These are phyloP conservation scores for Fusarium sp. DNA, from an alignment of 2,329 filamentous ascomycete species.

Conservation along the genomic window DNA sequence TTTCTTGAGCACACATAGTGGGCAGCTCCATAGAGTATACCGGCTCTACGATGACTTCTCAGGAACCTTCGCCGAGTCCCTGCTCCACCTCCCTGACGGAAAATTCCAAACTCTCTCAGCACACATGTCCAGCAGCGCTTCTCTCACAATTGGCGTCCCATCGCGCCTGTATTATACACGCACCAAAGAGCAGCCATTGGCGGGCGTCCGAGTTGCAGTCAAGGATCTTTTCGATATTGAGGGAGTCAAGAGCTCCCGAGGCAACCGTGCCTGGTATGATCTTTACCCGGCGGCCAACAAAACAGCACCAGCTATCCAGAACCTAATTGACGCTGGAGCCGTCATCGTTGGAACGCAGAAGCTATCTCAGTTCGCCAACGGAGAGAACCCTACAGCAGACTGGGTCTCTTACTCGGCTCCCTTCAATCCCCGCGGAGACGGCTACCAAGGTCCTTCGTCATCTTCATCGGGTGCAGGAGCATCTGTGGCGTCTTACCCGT, in stretches of 20 bases:
- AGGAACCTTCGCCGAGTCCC: neutral
- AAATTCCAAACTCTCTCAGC: neutral
- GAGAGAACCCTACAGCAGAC: neutral
- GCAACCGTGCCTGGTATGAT: slow-evolving; percentile 12
- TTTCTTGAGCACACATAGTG: neutral
- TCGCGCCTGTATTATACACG: neutral
- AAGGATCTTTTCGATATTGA: slow-evolving; percentile 27
- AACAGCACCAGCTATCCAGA: slow-evolving; percentile 11
- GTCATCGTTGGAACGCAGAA: slow-evolving; percentile 29
- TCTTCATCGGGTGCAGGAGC: slow-evolving; percentile 58
- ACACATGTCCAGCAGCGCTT: neutral
- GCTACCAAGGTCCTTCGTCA: slow-evolving; percentile 58
- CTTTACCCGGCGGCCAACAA: neutral
- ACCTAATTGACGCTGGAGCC: slow-evolving; percentile 23
- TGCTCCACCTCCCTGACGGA: neutral
- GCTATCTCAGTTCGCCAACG: slow-evolving; percentile 28
- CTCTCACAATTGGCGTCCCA: slow-evolving; percentile 18
- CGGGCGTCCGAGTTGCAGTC: slow-evolving; percentile 12
- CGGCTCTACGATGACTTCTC: neutral
- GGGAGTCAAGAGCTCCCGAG: slow-evolving; percentile 27
- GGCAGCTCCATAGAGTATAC: neutral
- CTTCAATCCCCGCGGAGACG: slow-evolving; percentile 60
- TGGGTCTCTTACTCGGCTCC: slow-evolving; percentile 54
- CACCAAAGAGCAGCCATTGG: neutral
- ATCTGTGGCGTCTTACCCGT: slow-evolving; percentile 55